phyloP scores from a whole-genome alignment of 192 early-diverging fungal genomes.

The Coemansia aciculifera region DNA sequence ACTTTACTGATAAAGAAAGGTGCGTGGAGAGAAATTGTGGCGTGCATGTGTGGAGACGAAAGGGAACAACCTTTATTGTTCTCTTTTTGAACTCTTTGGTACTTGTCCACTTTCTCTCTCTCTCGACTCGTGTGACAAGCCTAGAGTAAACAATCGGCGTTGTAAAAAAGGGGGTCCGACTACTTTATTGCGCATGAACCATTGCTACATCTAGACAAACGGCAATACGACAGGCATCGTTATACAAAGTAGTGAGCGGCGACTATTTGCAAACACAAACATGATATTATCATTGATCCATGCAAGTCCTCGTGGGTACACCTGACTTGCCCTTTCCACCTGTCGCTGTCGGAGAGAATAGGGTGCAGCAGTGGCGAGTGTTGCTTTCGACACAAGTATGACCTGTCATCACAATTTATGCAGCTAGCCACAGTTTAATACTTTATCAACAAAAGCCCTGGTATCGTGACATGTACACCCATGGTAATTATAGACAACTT shows the following conservation, averaged over 20 bases:
- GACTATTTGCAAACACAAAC: too few species aligned
- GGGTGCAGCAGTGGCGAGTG: not conserved
- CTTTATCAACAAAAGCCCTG: not conserved
- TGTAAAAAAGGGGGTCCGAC: not conserved
- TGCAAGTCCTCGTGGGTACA: too few species aligned
- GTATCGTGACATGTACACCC: not conserved
- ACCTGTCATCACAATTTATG: not conserved
- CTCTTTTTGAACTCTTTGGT: not conserved
- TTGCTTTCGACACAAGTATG: not conserved
- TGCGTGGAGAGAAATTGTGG: not conserved
- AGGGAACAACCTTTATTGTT: not conserved
- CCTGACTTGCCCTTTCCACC: not conserved
- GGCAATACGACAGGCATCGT: too few species aligned
- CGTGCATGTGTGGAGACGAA: conserved; percentile 9
- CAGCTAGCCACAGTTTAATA: not conserved
- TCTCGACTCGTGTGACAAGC: not conserved
- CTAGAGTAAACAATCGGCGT: not conserved
- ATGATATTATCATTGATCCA: not conserved
- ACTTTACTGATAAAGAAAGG: not conserved
- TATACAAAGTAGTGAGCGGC: too few species aligned
- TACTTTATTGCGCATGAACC: not conserved
- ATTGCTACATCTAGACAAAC: not conserved
- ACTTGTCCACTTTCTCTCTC: not conserved
- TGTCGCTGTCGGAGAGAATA: not conserved
- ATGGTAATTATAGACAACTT: not conserved